Evolutionary conservation across 495 filamentous ascomycete genomes (phyloP), one percentile per base, ranked within the genome.

Genomic region (Talaromyces liani): DNA sequence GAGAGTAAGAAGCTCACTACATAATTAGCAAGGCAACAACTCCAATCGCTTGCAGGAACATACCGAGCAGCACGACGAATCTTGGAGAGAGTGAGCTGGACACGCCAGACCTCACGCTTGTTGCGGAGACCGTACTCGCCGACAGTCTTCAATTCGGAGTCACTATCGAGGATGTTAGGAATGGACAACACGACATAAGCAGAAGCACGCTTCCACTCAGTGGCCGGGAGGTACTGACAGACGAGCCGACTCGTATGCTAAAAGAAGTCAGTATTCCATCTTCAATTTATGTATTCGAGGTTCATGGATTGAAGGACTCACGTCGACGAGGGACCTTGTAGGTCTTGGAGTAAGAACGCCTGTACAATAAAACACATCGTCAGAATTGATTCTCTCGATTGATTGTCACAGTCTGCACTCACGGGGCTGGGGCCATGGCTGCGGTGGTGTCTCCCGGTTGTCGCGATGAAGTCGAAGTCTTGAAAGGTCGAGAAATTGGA

Each of bases 51-150:
- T 24, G 22, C 1, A 24, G 22, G 22, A 24, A 24, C 88, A 76
- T 91, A 97, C 92, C 94, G 94, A 79, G 94, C 94, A 88, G 94
- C 94, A 95, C 94, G 95, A 91, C 94, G 93, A 74, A 98, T 98
- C 88, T 98, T 98, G 81, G 94, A 98, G 69, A 98, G 91, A 66
- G 93, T 97, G 79, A 98, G 90, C 87, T 91, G 88, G 73, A 98
- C 94, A 81, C 94, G 91, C 94, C 94, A 98, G 72, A 98, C 95
- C 85, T 98, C 94, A 82, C 94, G 93, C 92, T 98, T 98, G 88
- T 98, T 98, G 78, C 91, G 88, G 67, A 98, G 90, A 78, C 94
- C 94, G 83, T 93, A 98, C 84, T 98, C 94, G 80, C 94, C 94
- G 73, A 98, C 94, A 79, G 92, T 87, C 88, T 98, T 98, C 82